These are phyloP conservation scores for Penicillium sp. DNA, from an alignment of 2,329 filamentous ascomycete genomes.

Conservation along the genomic window DNA sequence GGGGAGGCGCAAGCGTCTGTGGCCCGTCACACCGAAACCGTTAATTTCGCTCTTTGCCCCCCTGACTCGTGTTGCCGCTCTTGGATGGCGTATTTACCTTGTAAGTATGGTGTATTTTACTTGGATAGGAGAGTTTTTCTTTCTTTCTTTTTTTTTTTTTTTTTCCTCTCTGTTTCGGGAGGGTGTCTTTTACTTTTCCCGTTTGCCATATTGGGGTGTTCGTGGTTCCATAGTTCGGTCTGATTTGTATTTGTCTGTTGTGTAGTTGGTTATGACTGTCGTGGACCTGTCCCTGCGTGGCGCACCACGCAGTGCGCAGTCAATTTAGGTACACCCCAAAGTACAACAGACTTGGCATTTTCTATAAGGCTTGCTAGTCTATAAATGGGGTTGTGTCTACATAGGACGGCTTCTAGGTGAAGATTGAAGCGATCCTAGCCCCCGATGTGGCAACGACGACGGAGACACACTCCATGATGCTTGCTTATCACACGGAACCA, in stretches of 20 bases:
- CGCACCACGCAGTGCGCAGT: background rate
- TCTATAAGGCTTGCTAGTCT: background rate
- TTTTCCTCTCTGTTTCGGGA: background rate
- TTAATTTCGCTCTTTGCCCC: slow-evolving; percentile 20
- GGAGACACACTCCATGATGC: background rate
- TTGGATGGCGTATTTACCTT: slow-evolving; percentile 1
- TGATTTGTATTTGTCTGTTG: background rate
- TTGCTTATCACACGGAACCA: no score
- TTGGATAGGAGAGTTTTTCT: slow-evolving; percentile 1
- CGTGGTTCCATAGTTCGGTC: background rate
- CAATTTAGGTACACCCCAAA: background rate
- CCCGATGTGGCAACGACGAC: background rate
- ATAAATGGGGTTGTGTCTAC: background rate
- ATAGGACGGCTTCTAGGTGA: background rate
- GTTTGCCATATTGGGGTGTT: background rate
- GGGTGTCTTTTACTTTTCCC: slow-evolving; percentile 1
- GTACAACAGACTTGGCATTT: background rate
- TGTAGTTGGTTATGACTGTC: background rate
- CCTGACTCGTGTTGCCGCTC: background rate
- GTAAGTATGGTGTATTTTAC: background rate
- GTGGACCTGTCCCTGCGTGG: background rate
- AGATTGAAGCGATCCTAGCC: background rate
- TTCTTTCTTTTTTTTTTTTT: no score
- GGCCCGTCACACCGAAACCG: slow-evolving; percentile 24
- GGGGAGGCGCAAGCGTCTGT: slow-evolving; percentile 34